These are phyloP conservation scores for Blepharisma japonicum DNA, from an alignment of 73 alveolate genomes.

Conservation along the genomic window DNA sequence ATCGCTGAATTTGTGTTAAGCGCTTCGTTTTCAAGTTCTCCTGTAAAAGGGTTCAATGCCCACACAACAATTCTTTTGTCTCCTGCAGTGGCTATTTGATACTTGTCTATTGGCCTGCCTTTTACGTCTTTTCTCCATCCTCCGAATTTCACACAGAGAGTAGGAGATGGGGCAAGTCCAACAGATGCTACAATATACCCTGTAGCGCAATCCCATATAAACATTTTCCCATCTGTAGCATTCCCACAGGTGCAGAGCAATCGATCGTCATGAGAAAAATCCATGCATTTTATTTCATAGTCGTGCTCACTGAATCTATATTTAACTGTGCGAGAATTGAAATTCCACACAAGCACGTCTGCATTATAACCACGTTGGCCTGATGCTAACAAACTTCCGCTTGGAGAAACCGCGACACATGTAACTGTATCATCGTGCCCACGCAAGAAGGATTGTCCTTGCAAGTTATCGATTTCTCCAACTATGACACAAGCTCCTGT, in stretches of 20 bases:
- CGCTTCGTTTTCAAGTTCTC: constrained; percentile 78
- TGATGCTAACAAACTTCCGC: constrained; percentile 84
- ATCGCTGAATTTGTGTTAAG: constrained; percentile 82
- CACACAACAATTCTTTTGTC: constrained; percentile 84
- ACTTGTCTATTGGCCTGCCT: constrained; percentile 80
- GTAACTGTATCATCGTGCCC: constrained; percentile 96
- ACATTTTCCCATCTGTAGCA: constrained; percentile 85
- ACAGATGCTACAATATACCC: constrained; percentile 77
- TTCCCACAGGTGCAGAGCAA: constrained; percentile 85
- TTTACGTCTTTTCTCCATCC: constrained; percentile 91
- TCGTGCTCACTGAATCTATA: constrained; percentile 93
- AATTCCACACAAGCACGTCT: constrained; percentile 95
- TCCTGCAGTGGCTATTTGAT: constrained; percentile 94
- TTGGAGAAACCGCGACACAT: constrained; percentile 79
- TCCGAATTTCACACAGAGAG: constrained; percentile 84
- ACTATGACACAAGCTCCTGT: constrained; percentile 92
- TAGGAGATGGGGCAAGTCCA: constrained; percentile 78
- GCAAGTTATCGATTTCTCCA: constrained; percentile 91
- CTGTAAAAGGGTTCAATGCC: constrained; percentile 85
- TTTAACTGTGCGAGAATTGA: constrained; percentile 58
- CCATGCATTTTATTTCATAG: constrained; percentile 84
- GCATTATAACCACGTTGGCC: constrained; percentile 95
- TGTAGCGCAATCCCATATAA: constrained; percentile 90
- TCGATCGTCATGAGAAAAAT: constrained; percentile 89
- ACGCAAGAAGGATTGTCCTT: constrained; percentile 81